Percentiles rank a stretch among this genome's conserved stretches.
phyloP scores from a whole-genome alignment of 2,329 filamentous ascomycete species.

The Fonsecaea nubica region DNA sequence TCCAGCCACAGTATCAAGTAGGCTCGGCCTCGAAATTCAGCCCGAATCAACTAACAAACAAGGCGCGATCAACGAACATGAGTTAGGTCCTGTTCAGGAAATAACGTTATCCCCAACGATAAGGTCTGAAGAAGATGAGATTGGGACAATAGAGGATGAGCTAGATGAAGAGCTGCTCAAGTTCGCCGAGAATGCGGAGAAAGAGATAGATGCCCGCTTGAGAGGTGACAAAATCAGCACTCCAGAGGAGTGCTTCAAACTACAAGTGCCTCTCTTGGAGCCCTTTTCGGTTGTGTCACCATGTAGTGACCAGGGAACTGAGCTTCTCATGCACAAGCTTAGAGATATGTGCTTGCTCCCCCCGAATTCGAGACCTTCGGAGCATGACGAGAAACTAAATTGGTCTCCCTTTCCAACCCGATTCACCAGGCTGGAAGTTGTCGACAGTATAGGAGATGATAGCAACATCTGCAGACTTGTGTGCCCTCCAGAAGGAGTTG shows the following conservation, averaged over 20 bases:
- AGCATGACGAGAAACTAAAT: slow-evolving; percentile 13
- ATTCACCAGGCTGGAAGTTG: slow-evolving; percentile 1
- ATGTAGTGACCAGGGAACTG: neutral
- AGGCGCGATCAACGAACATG: neutral
- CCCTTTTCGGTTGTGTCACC: neutral
- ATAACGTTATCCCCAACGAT: neutral
- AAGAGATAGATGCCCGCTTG: slow-evolving; percentile 11
- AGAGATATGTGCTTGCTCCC: neutral
- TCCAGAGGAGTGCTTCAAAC: slow-evolving; percentile 1
- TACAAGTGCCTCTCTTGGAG: slow-evolving; percentile 13
- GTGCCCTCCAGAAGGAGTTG: slow-evolving; percentile 11
- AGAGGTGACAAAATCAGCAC: neutral
- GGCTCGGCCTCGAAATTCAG: neutral
- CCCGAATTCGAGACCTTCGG: neutral
- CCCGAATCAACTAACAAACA: neutral
- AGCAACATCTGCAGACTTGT: slow-evolving; percentile 5
- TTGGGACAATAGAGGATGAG: neutral
- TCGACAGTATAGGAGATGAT: slow-evolving; percentile 22
- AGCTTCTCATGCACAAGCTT: slow-evolving; percentile 8
- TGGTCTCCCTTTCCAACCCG: slow-evolving; percentile 20
- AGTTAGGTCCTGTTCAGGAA: neutral
- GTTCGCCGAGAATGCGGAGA: neutral
- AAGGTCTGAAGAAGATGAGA: neutral
- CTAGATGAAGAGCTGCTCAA: slow-evolving; percentile 7
- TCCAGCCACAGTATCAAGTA: neutral